Base-by-base conservation (phyloP, 257 asterid genomes). In the Coffea eugenioides region DNA sequence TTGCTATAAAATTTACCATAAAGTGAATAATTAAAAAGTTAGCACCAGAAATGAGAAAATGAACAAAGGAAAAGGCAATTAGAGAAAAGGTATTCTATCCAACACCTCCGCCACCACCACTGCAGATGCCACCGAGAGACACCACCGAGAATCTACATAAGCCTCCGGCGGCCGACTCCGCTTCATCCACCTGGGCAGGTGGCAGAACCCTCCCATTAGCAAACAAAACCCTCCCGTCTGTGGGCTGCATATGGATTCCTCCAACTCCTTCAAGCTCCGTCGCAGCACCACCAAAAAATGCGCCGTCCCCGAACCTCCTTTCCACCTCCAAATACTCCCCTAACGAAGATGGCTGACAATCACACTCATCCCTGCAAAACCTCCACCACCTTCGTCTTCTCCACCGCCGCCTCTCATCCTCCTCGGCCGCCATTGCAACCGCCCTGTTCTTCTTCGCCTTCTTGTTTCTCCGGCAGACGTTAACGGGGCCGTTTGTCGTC, bases 321-420 rank as follows among this genome's bases (percentile, higher is more conserved):
- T 95, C 99, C 57, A 91, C 97, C 85, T 89, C 99, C 85, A 95
- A 80, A 83, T 84, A 95, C 73, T 95, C 97, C 36, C 97, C 97
- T 0, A 95, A 85, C 1, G 99, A 95, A 8, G 98, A 92, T 74
- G 97, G 86, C 70, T 88, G 74, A 46, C 91, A 81, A 12, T 89
- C 95, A 1, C 82, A 82, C 3, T 92, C 96, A 67, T 90, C 98
- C 80, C 93, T 83, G 85, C 98, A 93, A 9, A 93, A 84, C 80
- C 89, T 88, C 98, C 97, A 93, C 99, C 99, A 93, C 81, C 94
- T 87, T 80, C 97, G 86, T 77, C 93, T 79, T 74, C 91, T 84
- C 86, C 90, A 78, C 80, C 85, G 82, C 77, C 81, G 89, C 85
- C 84, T 84, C 84, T 81, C 84, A 51, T 81, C 86, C 62, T 70